Evolutionary conservation across 1,284 basidiomycete genomes (phyloP).

Genomic region (Trichosporon coremiiforme): DNA sequence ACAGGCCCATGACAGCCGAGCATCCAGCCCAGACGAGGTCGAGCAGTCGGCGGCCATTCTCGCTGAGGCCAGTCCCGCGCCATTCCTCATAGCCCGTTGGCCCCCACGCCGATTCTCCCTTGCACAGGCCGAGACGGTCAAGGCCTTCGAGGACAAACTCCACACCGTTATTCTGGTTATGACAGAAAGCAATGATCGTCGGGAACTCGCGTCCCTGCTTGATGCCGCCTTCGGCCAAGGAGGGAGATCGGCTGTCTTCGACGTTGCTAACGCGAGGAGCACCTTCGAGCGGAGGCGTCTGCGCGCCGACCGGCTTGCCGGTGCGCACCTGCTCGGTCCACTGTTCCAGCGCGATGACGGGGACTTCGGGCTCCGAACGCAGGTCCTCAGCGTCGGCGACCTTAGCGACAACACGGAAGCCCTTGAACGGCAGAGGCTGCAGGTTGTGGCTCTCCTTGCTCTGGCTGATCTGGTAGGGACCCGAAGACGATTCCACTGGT

Average conservation of each 20-base stretch:
- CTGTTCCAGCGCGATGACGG: conserved; percentile 34
- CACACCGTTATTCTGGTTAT: conserved; percentile 52
- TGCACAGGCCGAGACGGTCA: conserved; percentile 55
- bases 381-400: conserved; percentile 50
- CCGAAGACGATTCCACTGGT: conserved; percentile 19
- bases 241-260: conserved; percentile 22
- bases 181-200: conserved; percentile 56
- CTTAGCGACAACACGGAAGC: conserved; percentile 54
- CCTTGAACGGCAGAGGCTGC: conserved; percentile 50
- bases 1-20: conserved; percentile 52
- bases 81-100: conserved; percentile 57
- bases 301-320: conserved; percentile 29
- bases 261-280: neutral
- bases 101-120: conserved; percentile 55
- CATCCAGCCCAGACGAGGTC: conserved; percentile 55
- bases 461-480: neutral
- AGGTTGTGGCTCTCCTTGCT: conserved; percentile 26
- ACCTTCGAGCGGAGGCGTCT: conserved; percentile 27
- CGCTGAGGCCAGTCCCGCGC: conserved; percentile 53
- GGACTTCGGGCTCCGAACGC: conserved; percentile 37
- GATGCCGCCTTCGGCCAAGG: conserved; percentile 17
- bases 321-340: conserved; percentile 35
- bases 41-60: conserved; percentile 49
- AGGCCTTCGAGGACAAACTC: conserved; percentile 57
- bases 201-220: conserved; percentile 48